A percentile compares a stretch with the other conserved stretches of the same genome.
Evolutionary conservation across 2,329 filamentous ascomycete genomes (phyloP).

Genomic region (Apiospora koreana): DNA sequence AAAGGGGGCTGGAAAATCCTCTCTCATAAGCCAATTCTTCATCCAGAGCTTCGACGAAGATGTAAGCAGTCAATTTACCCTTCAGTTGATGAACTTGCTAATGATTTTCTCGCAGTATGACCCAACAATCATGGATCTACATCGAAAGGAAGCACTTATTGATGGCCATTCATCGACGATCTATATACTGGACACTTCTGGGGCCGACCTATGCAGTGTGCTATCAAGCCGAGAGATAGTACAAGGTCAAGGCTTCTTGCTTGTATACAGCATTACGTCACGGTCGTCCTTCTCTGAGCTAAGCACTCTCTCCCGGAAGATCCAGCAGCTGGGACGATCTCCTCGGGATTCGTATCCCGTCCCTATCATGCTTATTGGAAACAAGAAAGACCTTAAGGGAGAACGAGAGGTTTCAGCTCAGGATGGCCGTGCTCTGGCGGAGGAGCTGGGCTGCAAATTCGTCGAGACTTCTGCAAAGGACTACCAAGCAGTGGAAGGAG

Average conservation of each 20-base stretch:
- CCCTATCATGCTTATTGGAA: neutral
- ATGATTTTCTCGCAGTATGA: neutral
- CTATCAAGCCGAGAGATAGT: neutral
- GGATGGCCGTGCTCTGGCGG: neutral
- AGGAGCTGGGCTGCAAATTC: neutral
- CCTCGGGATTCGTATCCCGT: neutral
- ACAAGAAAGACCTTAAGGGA: neutral
- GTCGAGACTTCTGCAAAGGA: neutral
- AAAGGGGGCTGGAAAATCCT: neutral
- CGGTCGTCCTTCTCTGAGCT: neutral
- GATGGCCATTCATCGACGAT: neutral
- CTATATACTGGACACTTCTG: neutral
- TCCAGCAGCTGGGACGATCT: neutral
- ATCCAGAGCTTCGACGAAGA: neutral
- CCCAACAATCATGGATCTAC: neutral
- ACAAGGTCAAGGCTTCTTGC: neutral
- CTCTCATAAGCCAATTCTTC: neutral
- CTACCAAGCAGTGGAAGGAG: neutral
- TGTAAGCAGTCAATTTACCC: neutral
- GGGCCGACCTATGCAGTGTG: neutral
- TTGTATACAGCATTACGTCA: neutral
- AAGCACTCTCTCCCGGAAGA: neutral
- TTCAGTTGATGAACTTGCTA: neutral
- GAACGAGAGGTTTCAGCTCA: neutral
- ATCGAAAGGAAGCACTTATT: neutral